Percentiles rank a stretch among this genome's conserved stretches.
Evolutionary conservation across 305 asterid species (phyloP).

Genomic region (Fraxinus angustifolia): DNA sequence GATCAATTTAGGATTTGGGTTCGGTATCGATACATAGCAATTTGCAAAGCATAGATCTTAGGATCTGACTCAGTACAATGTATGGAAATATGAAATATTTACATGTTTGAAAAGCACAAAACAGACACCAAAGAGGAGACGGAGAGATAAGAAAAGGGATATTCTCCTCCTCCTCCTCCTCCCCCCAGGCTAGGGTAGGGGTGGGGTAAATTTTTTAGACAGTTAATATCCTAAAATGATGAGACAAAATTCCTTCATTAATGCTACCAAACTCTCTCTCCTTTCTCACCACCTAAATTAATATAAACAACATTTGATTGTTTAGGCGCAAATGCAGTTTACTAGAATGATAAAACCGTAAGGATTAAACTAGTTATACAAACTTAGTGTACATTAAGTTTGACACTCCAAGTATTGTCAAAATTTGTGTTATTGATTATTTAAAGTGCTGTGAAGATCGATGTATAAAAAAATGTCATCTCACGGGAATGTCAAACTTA

Average conservation of each 20-base stretch:
- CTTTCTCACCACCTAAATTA: not conserved
- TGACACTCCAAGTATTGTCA: not conserved
- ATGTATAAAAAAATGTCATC: too few species aligned
- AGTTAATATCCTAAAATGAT: not conserved
- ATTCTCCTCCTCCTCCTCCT: too few species aligned
- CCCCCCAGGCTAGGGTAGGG: too few species aligned
- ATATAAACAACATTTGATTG: not conserved
- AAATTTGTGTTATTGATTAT: not conserved
- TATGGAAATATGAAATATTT: not conserved
- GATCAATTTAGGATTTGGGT: not conserved
- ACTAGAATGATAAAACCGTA: not conserved
- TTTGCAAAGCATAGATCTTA: not conserved
- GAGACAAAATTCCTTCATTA: conserved; percentile 8
- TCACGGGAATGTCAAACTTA: too few species aligned
- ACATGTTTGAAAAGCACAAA: not conserved
- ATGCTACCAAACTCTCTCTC: not conserved
- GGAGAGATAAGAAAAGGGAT: too few species aligned
- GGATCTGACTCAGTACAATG: not conserved
- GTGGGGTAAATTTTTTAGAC: too few species aligned
- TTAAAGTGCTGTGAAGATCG: too few species aligned
- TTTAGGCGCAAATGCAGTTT: not conserved
- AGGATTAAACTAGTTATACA: not conserved
- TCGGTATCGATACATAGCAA: not conserved
- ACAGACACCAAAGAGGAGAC: too few species aligned
- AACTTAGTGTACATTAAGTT: not conserved